Conservation (phyloP, 306 rosid species). For the Senna tora region DNA sequence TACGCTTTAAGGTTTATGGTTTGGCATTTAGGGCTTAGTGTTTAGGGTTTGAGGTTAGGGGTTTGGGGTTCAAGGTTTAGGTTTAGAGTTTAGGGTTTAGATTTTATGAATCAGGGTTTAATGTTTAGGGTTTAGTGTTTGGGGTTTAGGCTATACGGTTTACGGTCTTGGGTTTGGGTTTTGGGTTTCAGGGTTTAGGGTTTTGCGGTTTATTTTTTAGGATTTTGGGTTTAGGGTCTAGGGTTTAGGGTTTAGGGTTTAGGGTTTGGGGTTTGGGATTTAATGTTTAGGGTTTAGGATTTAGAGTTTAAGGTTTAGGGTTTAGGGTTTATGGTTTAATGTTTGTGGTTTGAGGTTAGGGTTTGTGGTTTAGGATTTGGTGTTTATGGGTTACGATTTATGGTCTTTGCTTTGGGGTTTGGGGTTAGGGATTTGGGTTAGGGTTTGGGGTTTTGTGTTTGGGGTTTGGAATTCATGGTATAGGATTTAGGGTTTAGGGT, state of each 20-base stretch:
- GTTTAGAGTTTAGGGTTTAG: constrained; percentile 16
- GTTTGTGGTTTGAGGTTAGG: no score
- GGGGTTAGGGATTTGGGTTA: constrained; percentile 25
- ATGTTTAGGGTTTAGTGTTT: constrained; percentile 26
- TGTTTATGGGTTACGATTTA: no score
- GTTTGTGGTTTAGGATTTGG: no score
- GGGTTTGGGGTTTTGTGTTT: constrained; percentile 31
- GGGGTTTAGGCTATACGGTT: no score
- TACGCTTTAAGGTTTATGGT: no score
- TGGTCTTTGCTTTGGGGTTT: no score
- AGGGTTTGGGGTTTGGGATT: no score
- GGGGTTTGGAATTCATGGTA: constrained; percentile 24
- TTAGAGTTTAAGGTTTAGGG: constrained; percentile 29
- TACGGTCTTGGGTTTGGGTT: constrained; percentile 32
- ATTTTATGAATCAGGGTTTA: constrained; percentile 22
- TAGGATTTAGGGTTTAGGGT: constrained; percentile 37
- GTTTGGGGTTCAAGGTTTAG: no score
- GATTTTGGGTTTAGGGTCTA: constrained; percentile 20
- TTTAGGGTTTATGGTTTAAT: constrained; percentile 4
- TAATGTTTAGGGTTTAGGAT: no score
- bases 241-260: constrained; percentile 31
- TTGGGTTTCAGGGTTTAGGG: constrained; percentile 22
- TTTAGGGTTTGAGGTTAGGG: no score
- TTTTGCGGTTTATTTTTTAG: no score
- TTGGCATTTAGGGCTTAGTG: no score